These are phyloP conservation scores for Chaetomium cochliodes DNA, from an alignment of 495 filamentous ascomycete species.

Conservation along the genomic window DNA sequence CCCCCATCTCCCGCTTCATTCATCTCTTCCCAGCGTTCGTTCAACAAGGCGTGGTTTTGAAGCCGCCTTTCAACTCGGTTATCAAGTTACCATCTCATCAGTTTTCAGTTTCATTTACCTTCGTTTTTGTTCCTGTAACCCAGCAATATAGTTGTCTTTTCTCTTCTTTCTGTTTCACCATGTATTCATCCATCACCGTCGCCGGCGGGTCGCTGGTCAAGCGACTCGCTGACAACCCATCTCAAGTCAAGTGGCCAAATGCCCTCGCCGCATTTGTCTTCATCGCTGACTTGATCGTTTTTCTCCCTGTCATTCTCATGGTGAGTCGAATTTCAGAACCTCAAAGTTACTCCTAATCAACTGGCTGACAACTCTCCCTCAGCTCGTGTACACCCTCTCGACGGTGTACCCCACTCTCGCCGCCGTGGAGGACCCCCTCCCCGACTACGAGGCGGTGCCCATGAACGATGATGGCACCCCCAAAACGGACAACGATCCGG, in stretches of 20 bases:
- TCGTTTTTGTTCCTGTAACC: conserved; percentile 1
- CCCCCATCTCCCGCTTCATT: background rate
- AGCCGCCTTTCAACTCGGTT: background rate
- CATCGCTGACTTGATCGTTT: conserved; percentile 38
- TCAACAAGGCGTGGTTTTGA: background rate
- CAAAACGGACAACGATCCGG: conserved; percentile 28
- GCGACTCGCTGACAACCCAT: conserved; percentile 17
- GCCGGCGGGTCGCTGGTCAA: conserved; percentile 15
- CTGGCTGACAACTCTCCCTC: conserved; percentile 7
- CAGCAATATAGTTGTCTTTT: background rate
- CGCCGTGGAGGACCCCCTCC: conserved; percentile 52
- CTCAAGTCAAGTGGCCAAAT: conserved; percentile 7
- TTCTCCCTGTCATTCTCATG: conserved; percentile 40
- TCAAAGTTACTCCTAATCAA: background rate
- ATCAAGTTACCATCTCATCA: background rate
- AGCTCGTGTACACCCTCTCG: conserved; percentile 45
- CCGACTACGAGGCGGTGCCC: conserved; percentile 46
- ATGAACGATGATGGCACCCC: conserved; percentile 36
- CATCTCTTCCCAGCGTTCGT: conserved; percentile 1
- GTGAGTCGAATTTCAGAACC: conserved; percentile 30
- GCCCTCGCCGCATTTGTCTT: conserved; percentile 12
- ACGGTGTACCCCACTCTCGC: conserved; percentile 45
- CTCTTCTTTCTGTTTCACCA: background rate
- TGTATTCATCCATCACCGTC: conserved; percentile 20
- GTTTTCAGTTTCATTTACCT: background rate